These are phyloP conservation scores for Penicillium daleae DNA, from an alignment of 495 filamentous ascomycete genomes.

Conservation along the genomic window DNA sequence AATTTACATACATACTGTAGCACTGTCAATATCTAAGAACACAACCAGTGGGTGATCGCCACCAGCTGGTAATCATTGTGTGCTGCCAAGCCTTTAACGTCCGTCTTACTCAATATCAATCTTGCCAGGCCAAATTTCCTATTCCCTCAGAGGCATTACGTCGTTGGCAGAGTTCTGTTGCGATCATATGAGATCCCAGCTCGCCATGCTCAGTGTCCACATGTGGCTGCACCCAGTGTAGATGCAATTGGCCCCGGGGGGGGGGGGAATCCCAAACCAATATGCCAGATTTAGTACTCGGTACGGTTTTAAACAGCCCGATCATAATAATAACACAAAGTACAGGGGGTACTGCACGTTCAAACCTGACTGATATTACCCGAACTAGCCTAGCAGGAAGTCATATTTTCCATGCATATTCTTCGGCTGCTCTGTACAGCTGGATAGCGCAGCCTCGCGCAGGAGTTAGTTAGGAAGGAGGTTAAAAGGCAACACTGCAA, in stretches of 20 bases:
- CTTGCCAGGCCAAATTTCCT: neutral
- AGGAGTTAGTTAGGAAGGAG: neutral
- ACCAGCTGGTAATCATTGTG: too few relatives aligned
- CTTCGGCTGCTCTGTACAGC: slow-evolving; percentile 42
- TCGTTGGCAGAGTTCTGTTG: neutral
- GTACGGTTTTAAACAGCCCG: neutral
- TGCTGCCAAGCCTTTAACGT: neutral
- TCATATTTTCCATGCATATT: slow-evolving; percentile 53
- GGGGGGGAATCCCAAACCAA: neutral
- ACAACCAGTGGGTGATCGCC: neutral
- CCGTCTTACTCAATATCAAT: neutral
- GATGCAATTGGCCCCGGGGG: slow-evolving; percentile 6
- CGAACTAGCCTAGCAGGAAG: slow-evolving; percentile 18
- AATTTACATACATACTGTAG: neutral
- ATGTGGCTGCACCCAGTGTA: slow-evolving; percentile 10
- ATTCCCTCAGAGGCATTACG: neutral
- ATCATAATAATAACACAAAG: neutral
- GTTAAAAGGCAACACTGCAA: neutral
- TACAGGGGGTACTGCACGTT: neutral
- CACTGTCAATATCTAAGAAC: too few relatives aligned
- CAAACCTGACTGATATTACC: neutral
- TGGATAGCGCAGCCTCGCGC: neutral
- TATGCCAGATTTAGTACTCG: neutral
- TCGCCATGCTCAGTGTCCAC: slow-evolving; percentile 6
- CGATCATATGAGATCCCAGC: slow-evolving; percentile 11